Percentiles rank a stretch among this genome's conserved stretches.
These are phyloP conservation scores for Teunomyces tritomae DNA, from an alignment of 805 yeast species.

Conservation along the genomic window DNA sequence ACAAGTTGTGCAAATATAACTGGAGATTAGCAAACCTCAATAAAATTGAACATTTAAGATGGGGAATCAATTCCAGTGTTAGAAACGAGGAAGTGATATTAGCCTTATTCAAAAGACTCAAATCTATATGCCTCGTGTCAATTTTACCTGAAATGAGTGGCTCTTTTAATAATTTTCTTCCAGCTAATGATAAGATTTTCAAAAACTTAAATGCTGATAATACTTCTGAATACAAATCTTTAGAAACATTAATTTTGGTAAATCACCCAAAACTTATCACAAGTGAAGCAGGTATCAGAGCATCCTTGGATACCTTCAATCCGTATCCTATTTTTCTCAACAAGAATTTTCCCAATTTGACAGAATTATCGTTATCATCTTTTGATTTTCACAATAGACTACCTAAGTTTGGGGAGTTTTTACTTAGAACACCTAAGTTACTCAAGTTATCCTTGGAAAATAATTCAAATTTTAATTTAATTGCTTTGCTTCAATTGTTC, in stretches of 20 bases:
- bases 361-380: slow-evolving; percentile 26
- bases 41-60: slow-evolving; percentile 18
- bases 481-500: slow-evolving; percentile 26
- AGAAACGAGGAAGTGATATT: slow-evolving; percentile 18
- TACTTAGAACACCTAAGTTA: slow-evolving; percentile 17
- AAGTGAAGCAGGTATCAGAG: slow-evolving; percentile 7
- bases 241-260: slow-evolving; percentile 21
- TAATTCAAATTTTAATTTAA: slow-evolving; percentile 26
- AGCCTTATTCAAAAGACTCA: slow-evolving; percentile 21
- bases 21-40: slow-evolving; percentile 26
- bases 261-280: slow-evolving; percentile 26
- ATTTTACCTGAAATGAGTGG: slow-evolving; percentile 17
- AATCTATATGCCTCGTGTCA: slow-evolving; percentile 20
- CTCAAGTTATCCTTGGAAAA: slow-evolving; percentile 30
- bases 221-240: background rate
- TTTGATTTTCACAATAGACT: slow-evolving; percentile 28
- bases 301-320: slow-evolving; percentile 16
- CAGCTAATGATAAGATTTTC: slow-evolving; percentile 14
- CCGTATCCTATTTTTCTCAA: slow-evolving; percentile 25
- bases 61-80: slow-evolving; percentile 27
- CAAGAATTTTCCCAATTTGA: slow-evolving; percentile 20
- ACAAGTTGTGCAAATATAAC: slow-evolving; percentile 20
- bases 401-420: slow-evolving; percentile 26
- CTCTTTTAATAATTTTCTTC: slow-evolving; percentile 16
- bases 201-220: slow-evolving; percentile 4